Base-by-base conservation (phyloP, 257 asterid genomes). In the Solanum chmielewskii region DNA sequence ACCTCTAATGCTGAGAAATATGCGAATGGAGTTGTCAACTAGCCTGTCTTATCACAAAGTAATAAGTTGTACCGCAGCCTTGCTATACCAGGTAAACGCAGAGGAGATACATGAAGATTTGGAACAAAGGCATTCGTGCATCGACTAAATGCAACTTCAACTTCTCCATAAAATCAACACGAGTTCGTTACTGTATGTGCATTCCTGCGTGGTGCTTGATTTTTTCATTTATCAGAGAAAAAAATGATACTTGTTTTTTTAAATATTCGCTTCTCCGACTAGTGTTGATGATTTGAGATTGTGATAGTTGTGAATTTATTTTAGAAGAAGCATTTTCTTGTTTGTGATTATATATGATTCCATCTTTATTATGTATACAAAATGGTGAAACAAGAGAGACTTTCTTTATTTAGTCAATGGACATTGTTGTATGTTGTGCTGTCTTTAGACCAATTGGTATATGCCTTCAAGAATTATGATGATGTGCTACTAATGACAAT, bases 1-100 rank as follows among this genome's bases (percentile, higher is more conserved):
- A 89, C 87, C 90, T 47, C 91, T 68, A 64, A 81, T 10, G 78
- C 80, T 2, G 92, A 83, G 5, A 91, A 64, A 37, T 88, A 90
- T 5, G 89, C 2, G 47, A 91, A 89, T 76, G 91, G 92, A 82
- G 91, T 80, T 85, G 87, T 77, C 69, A 45, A 83, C 62, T 52
- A 49, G 59, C n/a, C 6, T n/a, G 11, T 80, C 42, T 27, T 80
- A 18, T 47, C 44, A 47, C 84, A 10, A 77, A 9, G 83, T 44
- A 77, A 27, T 78, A 77, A 78, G 44, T 39, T 42, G 39, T 14
- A 15, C 83, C 60, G 1, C n/a, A 0, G 62, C 62, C 83, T 21
- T 77, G 83, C 83, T 39, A 42, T n/a, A 77, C 62, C 83, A 44
- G 14, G 27, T 44, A 44, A 77, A 77, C 60, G 10, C 41, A 78